Evolutionary conservation across 2,329 filamentous ascomycete genomes (phyloP).

Genomic region (Gaeumannomyces tritici): DNA sequence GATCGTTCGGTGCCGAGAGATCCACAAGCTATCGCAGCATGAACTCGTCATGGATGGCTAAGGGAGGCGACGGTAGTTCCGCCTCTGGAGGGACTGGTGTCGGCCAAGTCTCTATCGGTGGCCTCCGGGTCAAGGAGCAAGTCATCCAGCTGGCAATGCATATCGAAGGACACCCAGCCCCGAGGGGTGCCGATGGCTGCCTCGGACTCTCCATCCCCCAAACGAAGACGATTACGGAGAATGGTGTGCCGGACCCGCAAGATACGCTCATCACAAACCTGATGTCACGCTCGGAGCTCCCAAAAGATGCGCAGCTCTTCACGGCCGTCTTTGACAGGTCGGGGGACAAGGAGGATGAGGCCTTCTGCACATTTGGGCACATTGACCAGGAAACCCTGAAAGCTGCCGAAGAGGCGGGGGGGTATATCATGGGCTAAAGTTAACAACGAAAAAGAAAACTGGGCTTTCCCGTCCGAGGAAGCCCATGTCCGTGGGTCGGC

Average conservation of each 20-base stretch:
- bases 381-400: slow-evolving; percentile 55
- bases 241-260: slow-evolving; percentile 35
- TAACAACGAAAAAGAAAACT: slow-evolving; percentile 43
- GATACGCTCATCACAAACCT: background rate
- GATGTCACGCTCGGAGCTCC: slow-evolving; percentile 8
- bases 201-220: slow-evolving; percentile 55
- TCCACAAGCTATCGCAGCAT: slow-evolving; percentile 48
- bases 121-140: slow-evolving; percentile 50
- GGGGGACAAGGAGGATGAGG: slow-evolving; percentile 32
- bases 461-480: slow-evolving; percentile 51
- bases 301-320: slow-evolving; percentile 46
- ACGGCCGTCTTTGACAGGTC: slow-evolving; percentile 50
- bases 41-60: slow-evolving; percentile 52
- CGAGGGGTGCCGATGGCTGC: slow-evolving; percentile 40
- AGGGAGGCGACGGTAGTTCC: slow-evolving; percentile 58
- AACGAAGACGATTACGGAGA: slow-evolving; percentile 49
- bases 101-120: slow-evolving; percentile 53
- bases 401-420: slow-evolving; percentile 34
- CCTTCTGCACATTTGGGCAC: slow-evolving; percentile 66
- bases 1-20: slow-evolving; percentile 48
- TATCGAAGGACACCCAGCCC: slow-evolving; percentile 18
- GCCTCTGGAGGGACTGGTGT: slow-evolving; percentile 57
- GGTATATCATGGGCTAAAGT: slow-evolving; percentile 43
- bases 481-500: slow-evolving; percentile 46
- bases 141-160: slow-evolving; percentile 53